Evolutionary conservation across 2,329 filamentous ascomycete species (phyloP), one percentile per base, ranked within the genome.

Genomic region (Alternaria sp.): DNA sequence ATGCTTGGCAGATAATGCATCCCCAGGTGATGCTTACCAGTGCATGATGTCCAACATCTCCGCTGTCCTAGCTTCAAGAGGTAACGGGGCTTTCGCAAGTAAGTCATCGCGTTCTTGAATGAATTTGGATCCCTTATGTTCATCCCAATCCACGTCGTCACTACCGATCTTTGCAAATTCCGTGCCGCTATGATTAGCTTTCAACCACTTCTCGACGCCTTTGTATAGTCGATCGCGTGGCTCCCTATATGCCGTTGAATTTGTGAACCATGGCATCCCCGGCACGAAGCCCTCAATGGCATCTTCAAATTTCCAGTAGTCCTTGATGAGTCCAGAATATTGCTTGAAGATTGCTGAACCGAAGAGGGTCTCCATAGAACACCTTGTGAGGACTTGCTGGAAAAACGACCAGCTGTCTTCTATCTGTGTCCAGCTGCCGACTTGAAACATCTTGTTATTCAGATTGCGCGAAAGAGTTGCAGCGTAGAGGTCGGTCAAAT

Each of bases 351-450:
- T 44, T 5, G 55, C 53, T 2, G 69, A 62, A 2, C 74, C 73
- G 32, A 76, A 72, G 4, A 76, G 38, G 5, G 65, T 66, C 11
- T 71, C 65, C 18, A 69, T 44, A 5, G 61, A 68, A 41, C 72
- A 73, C 30, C 69, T 68, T 8, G 71, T 66, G 30, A 74, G 56
- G 2, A 73, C 69, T 44, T 70, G 66, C 51, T 72, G 67, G 18
- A 74, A 62, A 51, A 75, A 76, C 0, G 71, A 72, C 70, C 69
- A 75, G 3, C 72, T 36, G 26, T 76, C 72, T 54, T 75, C 71
- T 20, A 76, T 73, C 12, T 69, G 66, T 8, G 70, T 74, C 74
- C 74, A 76, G 18, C 48, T 65, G 14, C 63, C 60, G 6, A 63
- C 42, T 47, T 75, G 70, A 18, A 76, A 74, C 71, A 73, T 74